Evolutionary conservation across 2,329 filamentous ascomycete genomes (phyloP).

Genomic region (Blastomyces parvus): DNA sequence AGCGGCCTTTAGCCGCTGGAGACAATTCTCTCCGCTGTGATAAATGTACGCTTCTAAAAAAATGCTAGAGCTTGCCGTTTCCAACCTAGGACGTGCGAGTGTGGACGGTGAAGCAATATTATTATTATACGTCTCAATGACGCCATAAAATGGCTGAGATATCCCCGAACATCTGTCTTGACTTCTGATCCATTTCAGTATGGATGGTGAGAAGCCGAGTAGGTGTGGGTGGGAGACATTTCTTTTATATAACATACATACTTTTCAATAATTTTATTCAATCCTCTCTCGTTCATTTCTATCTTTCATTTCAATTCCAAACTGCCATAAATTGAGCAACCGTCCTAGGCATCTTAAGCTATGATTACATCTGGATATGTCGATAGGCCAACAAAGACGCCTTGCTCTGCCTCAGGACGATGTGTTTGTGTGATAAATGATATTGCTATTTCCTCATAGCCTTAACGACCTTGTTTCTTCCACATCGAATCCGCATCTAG

Average conservation of each 20-base stretch:
- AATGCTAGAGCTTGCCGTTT: slow-evolving; percentile 50
- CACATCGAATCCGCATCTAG: slow-evolving; percentile 30
- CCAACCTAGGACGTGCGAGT: slow-evolving; percentile 44
- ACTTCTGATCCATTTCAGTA: slow-evolving; percentile 39
- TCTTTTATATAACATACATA: slow-evolving; percentile 7
- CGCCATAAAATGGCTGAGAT: slow-evolving; percentile 19
- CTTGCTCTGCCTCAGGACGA: neutral
- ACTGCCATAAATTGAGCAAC: neutral
- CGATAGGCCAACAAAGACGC: neutral
- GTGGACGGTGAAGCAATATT: slow-evolving; percentile 51
- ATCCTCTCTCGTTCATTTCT: neutral
- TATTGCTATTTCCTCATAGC: neutral
- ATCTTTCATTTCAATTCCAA: neutral
- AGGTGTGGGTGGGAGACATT: slow-evolving; percentile 38
- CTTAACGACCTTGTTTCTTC: slow-evolving; percentile 12
- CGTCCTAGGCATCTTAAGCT: neutral
- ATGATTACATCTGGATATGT: neutral
- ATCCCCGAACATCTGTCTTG: slow-evolving; percentile 31
- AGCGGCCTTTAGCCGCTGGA: neutral
- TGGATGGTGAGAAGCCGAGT: slow-evolving; percentile 36
- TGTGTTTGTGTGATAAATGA: neutral
- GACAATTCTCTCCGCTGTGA: neutral
- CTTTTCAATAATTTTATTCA: neutral
- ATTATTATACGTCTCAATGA: slow-evolving; percentile 26
- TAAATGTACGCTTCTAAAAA: slow-evolving; percentile 35